Percentiles rank a stretch among this genome's conserved stretches.
Conservation (phyloP, 805 yeast species). For the Peterozyma xylosa region DNA sequence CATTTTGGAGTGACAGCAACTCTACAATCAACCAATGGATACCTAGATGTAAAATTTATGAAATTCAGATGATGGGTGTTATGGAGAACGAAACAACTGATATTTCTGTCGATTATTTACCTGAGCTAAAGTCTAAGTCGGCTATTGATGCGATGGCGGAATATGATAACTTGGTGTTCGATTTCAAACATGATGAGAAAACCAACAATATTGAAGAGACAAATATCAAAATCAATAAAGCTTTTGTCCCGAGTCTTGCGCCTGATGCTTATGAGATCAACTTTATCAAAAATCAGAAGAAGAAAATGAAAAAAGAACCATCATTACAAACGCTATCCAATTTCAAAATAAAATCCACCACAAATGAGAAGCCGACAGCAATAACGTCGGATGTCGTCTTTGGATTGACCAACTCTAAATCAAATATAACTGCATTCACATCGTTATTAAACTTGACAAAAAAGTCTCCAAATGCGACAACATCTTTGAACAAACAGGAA, state of each 20-base stretch:
- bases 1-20: conserved; percentile 70
- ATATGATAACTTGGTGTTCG: conserved; percentile 58
- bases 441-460: conserved; percentile 26
- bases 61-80: conserved; percentile 96
- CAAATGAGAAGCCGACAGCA: conserved; percentile 16
- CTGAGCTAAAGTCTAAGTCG: conserved; percentile 24
- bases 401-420: conserved; percentile 26
- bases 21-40: conserved; percentile 59
- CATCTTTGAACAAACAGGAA: not conserved
- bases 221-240: too few species aligned
- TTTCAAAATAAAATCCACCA: not conserved
- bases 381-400: conserved; percentile 22
- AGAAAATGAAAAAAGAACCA: not conserved
- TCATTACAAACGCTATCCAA: not conserved
- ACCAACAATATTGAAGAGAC: not conserved
- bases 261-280: not conserved
- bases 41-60: conserved; percentile 93
- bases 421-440: conserved; percentile 30
- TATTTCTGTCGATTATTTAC: conserved; percentile 56
- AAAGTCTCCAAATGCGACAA: conserved; percentile 2
- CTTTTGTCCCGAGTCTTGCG: not conserved
- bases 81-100: conserved; percentile 84
- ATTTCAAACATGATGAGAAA: not conserved
- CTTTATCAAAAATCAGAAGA: not conserved
- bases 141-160: conserved; percentile 55